Base-by-base conservation (phyloP, 208 protist species). In the Leishmania aethiopica region DNA sequence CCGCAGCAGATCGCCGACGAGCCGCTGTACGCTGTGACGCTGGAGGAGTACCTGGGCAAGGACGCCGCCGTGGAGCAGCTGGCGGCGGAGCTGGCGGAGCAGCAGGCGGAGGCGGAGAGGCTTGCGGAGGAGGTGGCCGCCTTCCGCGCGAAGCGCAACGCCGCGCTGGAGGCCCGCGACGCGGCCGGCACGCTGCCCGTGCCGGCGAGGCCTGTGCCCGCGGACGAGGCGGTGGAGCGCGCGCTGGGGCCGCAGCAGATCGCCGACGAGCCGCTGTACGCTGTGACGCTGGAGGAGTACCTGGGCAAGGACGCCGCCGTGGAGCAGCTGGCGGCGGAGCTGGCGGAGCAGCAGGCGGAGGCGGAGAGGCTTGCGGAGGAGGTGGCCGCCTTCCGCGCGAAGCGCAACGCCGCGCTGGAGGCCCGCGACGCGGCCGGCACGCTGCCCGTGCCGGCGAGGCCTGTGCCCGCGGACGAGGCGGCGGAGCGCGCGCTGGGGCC, bases 321-420 rank as follows among this genome's bases (percentile, higher is more conserved):
- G 25, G 57, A n/a, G 57, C 15, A 32, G 57, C 57, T 62, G 15
- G 57, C 57, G 7, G 57, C 11, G 57, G 64, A 80, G 66, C 71
- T 75, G 7, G 45, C 6, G 47, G 35, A 25, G 57, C 53, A 79
- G 75, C 17, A 19, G 53, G 75, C 75, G 0, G 64, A 75, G 75
- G 75, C 47, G 6, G 74, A 79, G 19, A 51, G 6, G 74, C 49
- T 75, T 35, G 51, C 67, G 17, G 77, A 53, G 32, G 73, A 84
- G 49, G 64, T 76, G 40, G 53, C 47, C 6, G 74, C 76, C 15
- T 80, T 77, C 55, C 81, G 69, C 32, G 75, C 40, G 77, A 85
- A 77, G 81, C 86, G 86, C 75, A 84, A 80, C 83, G 82, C 81
- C 37, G 84, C 84, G 81, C 72, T 84, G 69, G 77, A 75, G 70